phyloP scores from a whole-genome alignment of 805 yeast species.

The Schwanniomyces yamadae region DNA sequence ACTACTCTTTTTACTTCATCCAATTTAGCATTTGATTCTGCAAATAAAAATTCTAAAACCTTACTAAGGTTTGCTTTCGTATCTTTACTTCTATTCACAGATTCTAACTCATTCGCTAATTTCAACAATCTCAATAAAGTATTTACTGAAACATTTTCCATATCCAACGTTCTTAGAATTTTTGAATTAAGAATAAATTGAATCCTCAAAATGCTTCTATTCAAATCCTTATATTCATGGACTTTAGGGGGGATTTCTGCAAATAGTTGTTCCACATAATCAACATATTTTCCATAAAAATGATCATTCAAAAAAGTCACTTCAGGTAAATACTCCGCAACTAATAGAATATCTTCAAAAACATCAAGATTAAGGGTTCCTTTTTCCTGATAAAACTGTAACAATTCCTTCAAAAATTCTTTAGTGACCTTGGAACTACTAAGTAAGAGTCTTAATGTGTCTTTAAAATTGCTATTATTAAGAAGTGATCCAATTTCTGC shows the following conservation, averaged over 20 bases:
- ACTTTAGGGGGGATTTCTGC: conserved; percentile 25
- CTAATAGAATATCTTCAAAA: conserved; percentile 10
- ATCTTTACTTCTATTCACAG: conserved; percentile 5
- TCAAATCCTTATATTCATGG: conserved; percentile 35
- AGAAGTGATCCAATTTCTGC: conserved; percentile 25
- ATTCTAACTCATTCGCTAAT: conserved; percentile 24
- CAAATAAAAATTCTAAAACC: conserved; percentile 10
- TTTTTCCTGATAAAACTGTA: conserved; percentile 5
- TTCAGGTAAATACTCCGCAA: neutral
- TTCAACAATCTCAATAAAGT: conserved; percentile 16
- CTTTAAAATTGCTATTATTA: conserved; percentile 3
- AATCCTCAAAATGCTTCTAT: conserved; percentile 25
- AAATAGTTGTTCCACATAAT: conserved; percentile 29
- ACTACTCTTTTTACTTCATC: conserved; percentile 12
- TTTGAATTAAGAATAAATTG: conserved; percentile 13
- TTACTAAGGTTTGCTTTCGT: conserved; percentile 8
- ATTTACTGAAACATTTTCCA: conserved; percentile 5
- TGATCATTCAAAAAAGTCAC: conserved; percentile 16
- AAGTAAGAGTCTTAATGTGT: conserved; percentile 8
- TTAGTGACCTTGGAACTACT: conserved; percentile 10
- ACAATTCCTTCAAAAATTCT: conserved; percentile 16
- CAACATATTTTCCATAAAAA: conserved; percentile 19
- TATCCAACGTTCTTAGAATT: neutral
- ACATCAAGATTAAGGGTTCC: conserved; percentile 3
- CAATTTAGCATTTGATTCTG: conserved; percentile 4